Conservation (phyloP, 768 basidiomycete genomes). For the Guyanaporus albipodus region DNA sequence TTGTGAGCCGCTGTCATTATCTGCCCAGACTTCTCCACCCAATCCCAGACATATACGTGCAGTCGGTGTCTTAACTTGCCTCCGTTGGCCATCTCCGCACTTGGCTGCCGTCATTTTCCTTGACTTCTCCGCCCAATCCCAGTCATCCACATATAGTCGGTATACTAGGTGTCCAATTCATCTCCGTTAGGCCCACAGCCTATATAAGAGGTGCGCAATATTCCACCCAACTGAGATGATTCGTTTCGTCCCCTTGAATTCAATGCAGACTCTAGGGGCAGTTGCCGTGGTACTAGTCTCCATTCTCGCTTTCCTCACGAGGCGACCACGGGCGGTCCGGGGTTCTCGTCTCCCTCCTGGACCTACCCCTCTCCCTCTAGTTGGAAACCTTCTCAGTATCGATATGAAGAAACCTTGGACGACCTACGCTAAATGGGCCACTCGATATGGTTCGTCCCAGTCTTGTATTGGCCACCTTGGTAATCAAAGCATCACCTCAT, state of each 20-base stretch:
- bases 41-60: no score
- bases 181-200: no score
- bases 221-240: neutral
- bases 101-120: no score
- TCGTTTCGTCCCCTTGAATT: neutral
- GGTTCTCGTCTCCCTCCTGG: slow-evolving; percentile 14
- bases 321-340: neutral
- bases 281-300: neutral
- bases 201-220: neutral
- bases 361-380: slow-evolving; percentile 14
- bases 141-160: no score
- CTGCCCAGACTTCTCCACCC: no score
- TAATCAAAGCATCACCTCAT: neutral
- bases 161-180: no score
- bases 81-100: no score
- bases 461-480: neutral
- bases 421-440: slow-evolving; percentile 19
- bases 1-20: no score
- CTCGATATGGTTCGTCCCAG: slow-evolving; percentile 13
- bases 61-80: no score
- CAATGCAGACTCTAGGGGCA: neutral
- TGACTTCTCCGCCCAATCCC: no score
- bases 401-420: slow-evolving; percentile 16
- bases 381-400: slow-evolving; percentile 19
- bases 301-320: neutral